Conservation (phyloP, 768 basidiomycete species). For the Mycena olivaceomarginata region DNA sequence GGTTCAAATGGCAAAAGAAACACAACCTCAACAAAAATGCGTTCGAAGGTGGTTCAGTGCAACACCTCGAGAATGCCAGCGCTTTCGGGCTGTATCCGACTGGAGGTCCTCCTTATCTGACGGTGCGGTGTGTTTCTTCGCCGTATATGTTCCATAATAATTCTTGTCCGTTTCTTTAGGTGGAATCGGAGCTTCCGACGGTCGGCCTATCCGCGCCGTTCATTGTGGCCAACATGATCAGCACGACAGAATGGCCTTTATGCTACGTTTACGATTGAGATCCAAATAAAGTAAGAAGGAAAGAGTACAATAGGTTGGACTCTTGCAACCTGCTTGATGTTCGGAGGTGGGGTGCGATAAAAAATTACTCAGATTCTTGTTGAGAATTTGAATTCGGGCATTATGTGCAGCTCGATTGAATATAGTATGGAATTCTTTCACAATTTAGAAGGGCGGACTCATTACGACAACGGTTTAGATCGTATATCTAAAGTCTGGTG, state of each 20-base stretch:
- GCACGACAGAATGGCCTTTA: slow-evolving; percentile 54
- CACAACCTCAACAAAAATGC: slow-evolving; percentile 48
- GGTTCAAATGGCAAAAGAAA: slow-evolving; percentile 58
- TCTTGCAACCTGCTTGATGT: slow-evolving; percentile 22
- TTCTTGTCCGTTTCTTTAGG: not conserved
- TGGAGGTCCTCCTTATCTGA: slow-evolving; percentile 47
- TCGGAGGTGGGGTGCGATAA: not conserved
- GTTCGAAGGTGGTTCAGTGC: slow-evolving; percentile 56
- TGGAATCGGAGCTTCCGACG: slow-evolving; percentile 50
- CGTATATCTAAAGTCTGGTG: slow-evolving; percentile 79
- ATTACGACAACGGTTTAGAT: slow-evolving; percentile 47
- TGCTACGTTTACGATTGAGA: slow-evolving; percentile 59
- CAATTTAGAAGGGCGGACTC: not conserved
- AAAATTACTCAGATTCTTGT: too few species aligned
- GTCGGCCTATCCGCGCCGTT: slow-evolving; percentile 51
- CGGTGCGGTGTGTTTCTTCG: not conserved
- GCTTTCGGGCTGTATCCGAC: slow-evolving; percentile 48
- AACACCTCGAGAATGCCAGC: slow-evolving; percentile 46
- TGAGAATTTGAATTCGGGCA: not conserved
- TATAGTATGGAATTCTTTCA: slow-evolving; percentile 57
- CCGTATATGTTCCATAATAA: not conserved
- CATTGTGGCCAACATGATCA: slow-evolving; percentile 51
- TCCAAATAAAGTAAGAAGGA: slow-evolving; percentile 28
- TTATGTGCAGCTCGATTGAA: slow-evolving; percentile 57
- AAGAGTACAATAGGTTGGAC: slow-evolving; percentile 43